Percentiles rank a stretch among this genome's conserved stretches.
phyloP scores from a whole-genome alignment of 768 basidiomycete genomes.

The Ramaria sp. region DNA sequence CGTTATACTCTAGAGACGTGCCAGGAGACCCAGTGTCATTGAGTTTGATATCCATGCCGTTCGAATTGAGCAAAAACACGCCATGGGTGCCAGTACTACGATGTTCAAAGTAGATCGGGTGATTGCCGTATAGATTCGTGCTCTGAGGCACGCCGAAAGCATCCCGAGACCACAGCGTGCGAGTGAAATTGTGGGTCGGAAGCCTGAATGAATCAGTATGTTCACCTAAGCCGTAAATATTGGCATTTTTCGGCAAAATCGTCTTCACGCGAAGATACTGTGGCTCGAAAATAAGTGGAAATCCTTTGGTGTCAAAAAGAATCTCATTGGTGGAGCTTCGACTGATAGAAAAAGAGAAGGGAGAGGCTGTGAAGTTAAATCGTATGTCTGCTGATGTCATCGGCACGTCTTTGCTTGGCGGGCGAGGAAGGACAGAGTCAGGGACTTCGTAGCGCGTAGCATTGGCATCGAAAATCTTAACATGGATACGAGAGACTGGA shows the following conservation, averaged over 20 bases:
- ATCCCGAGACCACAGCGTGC: slow-evolving; percentile 63
- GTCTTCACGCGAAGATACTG: slow-evolving; percentile 74
- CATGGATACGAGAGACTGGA: slow-evolving; percentile 39
- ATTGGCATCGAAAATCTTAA: slow-evolving; percentile 53
- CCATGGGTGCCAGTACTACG: slow-evolving; percentile 60
- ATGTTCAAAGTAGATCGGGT: slow-evolving; percentile 66
- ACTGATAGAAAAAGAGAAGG: slow-evolving; percentile 77
- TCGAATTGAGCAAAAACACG: slow-evolving; percentile 62
- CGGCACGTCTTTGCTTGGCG: slow-evolving; percentile 29
- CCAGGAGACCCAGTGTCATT: slow-evolving; percentile 26
- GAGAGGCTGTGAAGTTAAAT: slow-evolving; percentile 53
- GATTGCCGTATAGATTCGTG: slow-evolving; percentile 62
- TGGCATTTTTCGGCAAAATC: slow-evolving; percentile 51
- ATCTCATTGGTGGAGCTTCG: slow-evolving; percentile 48
- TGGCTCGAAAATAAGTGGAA: slow-evolving; percentile 68
- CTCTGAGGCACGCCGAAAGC: slow-evolving; percentile 55
- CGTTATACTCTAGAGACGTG: slow-evolving; percentile 57
- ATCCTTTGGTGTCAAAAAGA: slow-evolving; percentile 64
- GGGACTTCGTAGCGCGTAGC: slow-evolving; percentile 60
- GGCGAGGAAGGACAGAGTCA: slow-evolving; percentile 31
- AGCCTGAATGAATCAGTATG: slow-evolving; percentile 55
- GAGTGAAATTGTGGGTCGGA: slow-evolving; percentile 30
- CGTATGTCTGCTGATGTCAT: slow-evolving; percentile 36
- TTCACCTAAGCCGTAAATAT: slow-evolving; percentile 75
- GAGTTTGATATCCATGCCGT: slow-evolving; percentile 73